phyloP scores from a whole-genome alignment of 306 rosid species.

The Pachyrhizus erosus region DNA sequence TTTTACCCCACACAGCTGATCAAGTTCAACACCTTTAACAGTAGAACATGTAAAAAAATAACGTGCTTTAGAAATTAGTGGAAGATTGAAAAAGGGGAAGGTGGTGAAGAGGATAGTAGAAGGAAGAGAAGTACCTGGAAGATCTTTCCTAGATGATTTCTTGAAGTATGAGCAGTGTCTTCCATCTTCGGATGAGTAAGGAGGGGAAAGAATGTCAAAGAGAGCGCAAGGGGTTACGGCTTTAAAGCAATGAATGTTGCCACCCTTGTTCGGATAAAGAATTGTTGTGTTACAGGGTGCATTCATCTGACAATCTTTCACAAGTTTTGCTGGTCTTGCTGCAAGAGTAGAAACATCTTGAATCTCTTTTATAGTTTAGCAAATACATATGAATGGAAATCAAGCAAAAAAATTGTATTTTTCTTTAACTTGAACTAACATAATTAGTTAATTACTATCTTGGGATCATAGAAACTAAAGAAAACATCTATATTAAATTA shows the following conservation, averaged over 20 bases:
- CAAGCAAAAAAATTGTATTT: conserved; percentile 2
- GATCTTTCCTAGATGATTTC: conserved; percentile 41
- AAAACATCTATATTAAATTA: neutral
- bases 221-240: conserved; percentile 57
- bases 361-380: conserved; percentile 5
- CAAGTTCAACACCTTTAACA: conserved; percentile 38
- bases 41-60: conserved; percentile 11
- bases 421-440: neutral
- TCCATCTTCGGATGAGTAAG: conserved; percentile 51
- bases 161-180: conserved; percentile 54
- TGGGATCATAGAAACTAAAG: neutral
- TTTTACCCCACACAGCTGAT: conserved; percentile 26
- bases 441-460: neutral
- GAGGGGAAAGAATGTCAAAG: conserved; percentile 57
- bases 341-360: conserved; percentile 3
- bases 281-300: conserved; percentile 51
- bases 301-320: conserved; percentile 50
- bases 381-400: neutral
- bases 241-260: conserved; percentile 56
- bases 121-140: conserved; percentile 46
- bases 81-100: too few relatives aligned
- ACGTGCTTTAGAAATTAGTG: conserved; percentile 19
- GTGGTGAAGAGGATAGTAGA: neutral
- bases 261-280: conserved; percentile 54
- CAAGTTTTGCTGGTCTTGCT: conserved; percentile 53